Conservation (phyloP, 768 basidiomycete genomes). For the Gyrodon lividus region DNA sequence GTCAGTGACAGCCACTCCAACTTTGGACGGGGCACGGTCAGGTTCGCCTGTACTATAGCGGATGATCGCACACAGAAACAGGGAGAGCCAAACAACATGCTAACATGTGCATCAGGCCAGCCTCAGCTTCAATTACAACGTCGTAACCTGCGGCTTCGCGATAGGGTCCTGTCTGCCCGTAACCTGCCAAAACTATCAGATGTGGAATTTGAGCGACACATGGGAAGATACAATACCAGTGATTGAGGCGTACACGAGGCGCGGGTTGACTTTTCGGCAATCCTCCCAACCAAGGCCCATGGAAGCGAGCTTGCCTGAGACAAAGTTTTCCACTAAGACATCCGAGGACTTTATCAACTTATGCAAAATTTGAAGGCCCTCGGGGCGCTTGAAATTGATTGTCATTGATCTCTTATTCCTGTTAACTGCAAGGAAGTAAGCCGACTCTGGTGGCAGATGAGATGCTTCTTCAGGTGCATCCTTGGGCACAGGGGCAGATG, state of each 20-base stretch:
- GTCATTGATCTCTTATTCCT: slow-evolving; percentile 89
- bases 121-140: slow-evolving; percentile 84
- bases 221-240: slow-evolving; percentile 53
- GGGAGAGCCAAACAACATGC: slow-evolving; percentile 26
- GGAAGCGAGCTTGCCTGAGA: slow-evolving; percentile 79
- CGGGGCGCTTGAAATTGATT: slow-evolving; percentile 78
- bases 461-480: slow-evolving; percentile 51
- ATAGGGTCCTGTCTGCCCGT: slow-evolving; percentile 90
- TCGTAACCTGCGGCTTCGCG: slow-evolving; percentile 83
- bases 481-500: slow-evolving; percentile 49
- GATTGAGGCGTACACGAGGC: slow-evolving; percentile 85
- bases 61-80: slow-evolving; percentile 11
- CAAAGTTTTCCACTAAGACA: slow-evolving; percentile 86
- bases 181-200: slow-evolving; percentile 42
- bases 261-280: slow-evolving; percentile 72
- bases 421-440: slow-evolving; percentile 89
- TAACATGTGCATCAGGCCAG: slow-evolving; percentile 92
- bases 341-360: slow-evolving; percentile 74
- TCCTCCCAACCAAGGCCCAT: slow-evolving; percentile 88
- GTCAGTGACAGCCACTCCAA: slow-evolving; percentile 94
- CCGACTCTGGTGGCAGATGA: slow-evolving; percentile 84
- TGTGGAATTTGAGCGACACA: background rate
- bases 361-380: slow-evolving; percentile 74
- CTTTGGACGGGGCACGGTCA: slow-evolving; percentile 83
- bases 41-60: slow-evolving; percentile 77